phyloP scores from a whole-genome alignment of 257 asterid species.

The Nicotiana benthamiana region DNA sequence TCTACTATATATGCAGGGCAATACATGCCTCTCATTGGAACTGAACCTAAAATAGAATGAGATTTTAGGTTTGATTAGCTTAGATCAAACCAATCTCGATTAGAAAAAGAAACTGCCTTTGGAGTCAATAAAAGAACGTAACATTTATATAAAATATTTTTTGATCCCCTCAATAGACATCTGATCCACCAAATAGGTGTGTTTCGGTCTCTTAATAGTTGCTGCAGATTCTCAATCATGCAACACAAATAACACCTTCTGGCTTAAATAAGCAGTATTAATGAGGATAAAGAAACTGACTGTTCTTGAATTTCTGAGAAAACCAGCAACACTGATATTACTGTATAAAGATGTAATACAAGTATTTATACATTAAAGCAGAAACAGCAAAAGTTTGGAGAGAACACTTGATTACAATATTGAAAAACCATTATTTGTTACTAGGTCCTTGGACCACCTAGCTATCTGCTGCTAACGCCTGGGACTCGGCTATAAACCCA shows the following conservation, averaged over 20 bases:
- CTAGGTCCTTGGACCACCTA: neutral
- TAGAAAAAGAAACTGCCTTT: neutral
- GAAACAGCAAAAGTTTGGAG: neutral
- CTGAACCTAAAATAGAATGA: too few relatives aligned
- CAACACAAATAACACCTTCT: neutral
- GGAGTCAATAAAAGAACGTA: too few relatives aligned
- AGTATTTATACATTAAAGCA: neutral
- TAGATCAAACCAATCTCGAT: neutral
- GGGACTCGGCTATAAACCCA: neutral
- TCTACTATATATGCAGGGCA: too few relatives aligned
- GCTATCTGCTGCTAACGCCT: neutral
- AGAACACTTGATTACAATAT: neutral
- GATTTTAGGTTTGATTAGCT: neutral
- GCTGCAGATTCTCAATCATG: neutral
- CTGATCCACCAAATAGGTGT: neutral
- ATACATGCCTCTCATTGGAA: too few relatives aligned
- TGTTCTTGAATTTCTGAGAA: neutral
- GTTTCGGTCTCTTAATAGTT: neutral
- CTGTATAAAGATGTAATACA: neutral
- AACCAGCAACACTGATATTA: neutral
- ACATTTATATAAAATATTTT: too few relatives aligned
- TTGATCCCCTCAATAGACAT: neutral
- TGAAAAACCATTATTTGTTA: neutral
- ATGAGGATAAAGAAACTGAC: neutral
- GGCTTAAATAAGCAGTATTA: neutral